Evolutionary conservation across 345 rosid species (phyloP).

Genomic region (Aegle marmelos): DNA sequence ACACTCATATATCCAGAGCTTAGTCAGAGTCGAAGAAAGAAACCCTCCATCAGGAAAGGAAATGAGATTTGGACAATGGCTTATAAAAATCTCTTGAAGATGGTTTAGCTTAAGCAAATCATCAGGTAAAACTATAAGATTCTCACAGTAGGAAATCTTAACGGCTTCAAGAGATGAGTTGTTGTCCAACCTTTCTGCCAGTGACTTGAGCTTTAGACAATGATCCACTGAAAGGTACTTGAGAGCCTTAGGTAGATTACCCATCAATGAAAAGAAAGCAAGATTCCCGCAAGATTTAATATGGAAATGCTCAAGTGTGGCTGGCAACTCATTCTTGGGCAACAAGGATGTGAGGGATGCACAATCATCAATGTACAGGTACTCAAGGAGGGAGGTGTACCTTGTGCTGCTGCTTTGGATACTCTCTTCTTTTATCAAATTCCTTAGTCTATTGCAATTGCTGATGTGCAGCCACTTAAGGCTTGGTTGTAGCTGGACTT

Average conservation of each 20-base stretch:
- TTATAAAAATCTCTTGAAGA: not conserved
- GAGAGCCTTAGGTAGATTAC: slow-evolving; percentile 4
- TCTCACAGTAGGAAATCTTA: not conserved
- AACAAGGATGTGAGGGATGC: not conserved
- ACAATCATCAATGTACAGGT: not conserved
- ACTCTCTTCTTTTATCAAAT: not conserved
- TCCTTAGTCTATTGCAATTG: not conserved
- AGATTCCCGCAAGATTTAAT: not conserved
- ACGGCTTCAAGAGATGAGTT: not conserved
- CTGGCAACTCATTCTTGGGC: not conserved
- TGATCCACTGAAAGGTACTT: not conserved
- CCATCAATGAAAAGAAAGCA: not conserved
- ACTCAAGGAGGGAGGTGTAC: not conserved
- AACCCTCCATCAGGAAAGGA: slow-evolving; percentile 10
- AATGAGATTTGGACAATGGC: not conserved
- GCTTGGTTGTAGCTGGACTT: not conserved
- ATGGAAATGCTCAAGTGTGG: not conserved
- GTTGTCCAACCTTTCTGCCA: not conserved
- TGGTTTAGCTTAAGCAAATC: not conserved
- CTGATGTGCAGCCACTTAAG: not conserved
- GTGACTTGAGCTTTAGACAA: slow-evolving; percentile 1
- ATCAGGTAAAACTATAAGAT: not conserved
- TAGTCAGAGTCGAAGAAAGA: not conserved
- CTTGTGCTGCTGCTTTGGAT: no score
- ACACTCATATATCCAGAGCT: not conserved